Base-by-base conservation (phyloP, 2,329 filamentous ascomycete species). In the Cercospora beticola region DNA sequence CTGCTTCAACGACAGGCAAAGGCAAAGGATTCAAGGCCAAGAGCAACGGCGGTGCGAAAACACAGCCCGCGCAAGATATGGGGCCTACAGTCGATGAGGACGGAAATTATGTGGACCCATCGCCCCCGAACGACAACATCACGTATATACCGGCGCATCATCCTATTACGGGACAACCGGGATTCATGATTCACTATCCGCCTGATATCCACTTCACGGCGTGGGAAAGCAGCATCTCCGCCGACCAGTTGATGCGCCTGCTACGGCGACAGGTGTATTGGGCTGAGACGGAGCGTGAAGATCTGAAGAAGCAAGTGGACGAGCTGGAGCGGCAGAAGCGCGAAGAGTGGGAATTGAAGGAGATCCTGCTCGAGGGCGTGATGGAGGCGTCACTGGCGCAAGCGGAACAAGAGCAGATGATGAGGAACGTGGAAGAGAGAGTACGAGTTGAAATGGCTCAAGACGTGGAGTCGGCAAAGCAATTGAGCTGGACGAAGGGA, bases 331-430 rank as follows among this genome's bases (percentile, higher is more conserved):
- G 87, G 40, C 75, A 84, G 12, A 89, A 90, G 79, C 87, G 87
- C 77, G 85, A 88, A 70, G 91, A 93, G 77, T 95, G 92, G 92
- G 82, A 88, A 14, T 88, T 92, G 79, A 94, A 94, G 79, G 92
- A 95, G 79, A 85, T 92, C 31, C 79, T 94, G 18, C 80, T 95
- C n/a, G 87, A 92, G 67, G 92, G 93, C 76, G 85, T 90, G 33
- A 85, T 92, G 73, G 92, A 94, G 78, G 83, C 87, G 36, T 88
- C 89, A 77, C 89, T 89, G 81, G 87, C 89, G 73, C 65, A 68
- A 30, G 75, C 72, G 8, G 69, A 77, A 49, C 73, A 77, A 28
- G 76, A 76, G 26, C 77, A 79, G 14, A 36, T 77, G 3, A 77
- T 82, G 10, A 64, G 73, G n/a, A 77, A 77, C 7, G 72, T 79